Base-by-base conservation (phyloP, 2,329 filamentous ascomycete genomes). In the Septoria linicola region DNA sequence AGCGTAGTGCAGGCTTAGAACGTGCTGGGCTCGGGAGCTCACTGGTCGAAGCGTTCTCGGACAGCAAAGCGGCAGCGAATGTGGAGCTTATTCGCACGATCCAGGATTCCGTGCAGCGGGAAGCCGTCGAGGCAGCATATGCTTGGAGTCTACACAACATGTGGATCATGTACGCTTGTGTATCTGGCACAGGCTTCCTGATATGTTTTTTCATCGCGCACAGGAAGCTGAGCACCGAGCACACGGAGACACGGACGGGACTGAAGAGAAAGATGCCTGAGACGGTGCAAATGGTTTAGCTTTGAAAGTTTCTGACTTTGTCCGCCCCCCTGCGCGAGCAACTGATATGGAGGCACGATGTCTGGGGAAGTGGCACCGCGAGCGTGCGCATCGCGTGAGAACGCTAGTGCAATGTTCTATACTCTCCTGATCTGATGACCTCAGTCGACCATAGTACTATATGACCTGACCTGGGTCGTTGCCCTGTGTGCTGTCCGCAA, bases 161-260 rank as follows among this genome's bases (percentile, higher is more conserved):
- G 63, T 79, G 73, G 60, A 75, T 78, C 20, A 49, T 78, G 57
- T 76, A 74, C 46, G 75, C 73, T 1, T 66, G 63, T 42, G 60
- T 77, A 14, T 67, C 72, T 4, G 73, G 58, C 1, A 54, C 72
- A 11, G 70, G 73, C 0, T 42, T 80, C 3, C 20, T 74, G 2
- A 69, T 70, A 3, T 73, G 72, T 41, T 53, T 67, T 3, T 77
- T 78, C 41, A 70, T 80, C 44, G 67, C 70, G 25, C 74, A 76
- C 37, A 55, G 63, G 11, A 61, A 68, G 3, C 59, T 81, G 60
- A 78, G 69, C 37, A 74, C 70, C 41, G 76, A 77, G 54, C 78
- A 81, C 58, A 69, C 70, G 5, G 74, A 78, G 62, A 79, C 74
- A 13, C 76, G 71, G 62, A 80, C 78, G 6, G 78, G 78, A 1